Evolutionary conservation across 2,329 filamentous ascomycete species (phyloP).

Genomic region (Cladosporium sp.): DNA sequence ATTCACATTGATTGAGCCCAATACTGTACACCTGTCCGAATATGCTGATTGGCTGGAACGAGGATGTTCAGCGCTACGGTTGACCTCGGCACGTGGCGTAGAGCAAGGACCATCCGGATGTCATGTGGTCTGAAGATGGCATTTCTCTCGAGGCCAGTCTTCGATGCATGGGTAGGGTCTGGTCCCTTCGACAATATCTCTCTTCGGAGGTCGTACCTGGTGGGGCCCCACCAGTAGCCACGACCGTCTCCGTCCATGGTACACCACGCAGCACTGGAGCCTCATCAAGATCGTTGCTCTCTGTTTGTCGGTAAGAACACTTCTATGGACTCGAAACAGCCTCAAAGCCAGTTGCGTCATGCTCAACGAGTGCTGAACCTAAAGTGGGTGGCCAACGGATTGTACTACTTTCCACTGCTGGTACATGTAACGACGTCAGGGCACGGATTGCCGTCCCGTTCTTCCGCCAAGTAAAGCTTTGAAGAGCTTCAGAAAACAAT

Average conservation of each 20-base stretch:
- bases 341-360: not conserved
- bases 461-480: slow-evolving; percentile 16
- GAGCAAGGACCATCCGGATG: not conserved
- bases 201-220: not conserved
- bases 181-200: slow-evolving; percentile 2
- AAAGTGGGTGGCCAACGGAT: not conserved
- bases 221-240: not conserved
- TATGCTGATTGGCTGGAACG: not conserved
- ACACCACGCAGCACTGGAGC: not conserved
- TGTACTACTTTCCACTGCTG: not conserved
- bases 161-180: slow-evolving; percentile 1
- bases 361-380: not conserved
- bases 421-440: not conserved
- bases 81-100: slow-evolving; percentile 9
- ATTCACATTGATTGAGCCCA: not conserved
- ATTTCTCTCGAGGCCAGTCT: not conserved
- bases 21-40: not conserved
- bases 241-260: not conserved
- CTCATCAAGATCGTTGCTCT: not conserved
- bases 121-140: slow-evolving; percentile 6
- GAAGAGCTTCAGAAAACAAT: slow-evolving; percentile 2
- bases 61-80: not conserved
- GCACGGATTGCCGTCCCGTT: slow-evolving; percentile 8
- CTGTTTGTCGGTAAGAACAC: not conserved
- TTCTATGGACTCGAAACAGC: not conserved